Conservation (phyloP, 306 rosid genomes). For the Corylus heterophylla region DNA sequence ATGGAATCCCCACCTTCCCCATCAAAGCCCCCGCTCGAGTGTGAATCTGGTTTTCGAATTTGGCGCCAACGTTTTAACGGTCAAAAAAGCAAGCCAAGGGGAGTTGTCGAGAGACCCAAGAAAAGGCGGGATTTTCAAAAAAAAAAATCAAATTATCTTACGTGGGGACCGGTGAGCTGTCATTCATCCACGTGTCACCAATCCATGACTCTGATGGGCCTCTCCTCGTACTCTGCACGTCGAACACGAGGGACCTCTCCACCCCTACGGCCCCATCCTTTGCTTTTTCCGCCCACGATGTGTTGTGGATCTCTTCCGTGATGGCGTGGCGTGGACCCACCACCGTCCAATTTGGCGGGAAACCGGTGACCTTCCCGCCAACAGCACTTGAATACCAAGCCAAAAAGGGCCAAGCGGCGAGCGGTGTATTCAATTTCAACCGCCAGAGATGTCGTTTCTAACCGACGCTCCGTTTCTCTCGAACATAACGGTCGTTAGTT, state of each 20-base stretch:
- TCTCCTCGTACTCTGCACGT: constrained; percentile 25
- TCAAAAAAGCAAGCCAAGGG: constrained; percentile 43
- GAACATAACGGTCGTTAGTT: constrained; percentile 3
- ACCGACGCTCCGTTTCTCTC: neutral
- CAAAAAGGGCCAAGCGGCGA: neutral
- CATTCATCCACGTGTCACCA: constrained; percentile 28
- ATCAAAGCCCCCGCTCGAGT: neutral
- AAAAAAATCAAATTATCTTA: neutral
- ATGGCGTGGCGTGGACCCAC: constrained; percentile 13
- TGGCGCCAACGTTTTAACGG: constrained; percentile 49
- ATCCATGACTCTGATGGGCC: neutral
- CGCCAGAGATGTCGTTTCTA: constrained; percentile 18
- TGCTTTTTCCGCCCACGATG: neutral
- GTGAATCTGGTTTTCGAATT: constrained; percentile 33
- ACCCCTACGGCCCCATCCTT: neutral
- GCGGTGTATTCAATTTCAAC: constrained; percentile 13
- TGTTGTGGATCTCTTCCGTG: constrained; percentile 7
- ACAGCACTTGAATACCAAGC: neutral
- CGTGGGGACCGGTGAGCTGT: constrained; percentile 31
- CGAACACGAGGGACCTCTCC: neutral
- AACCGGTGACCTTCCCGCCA: constrained; percentile 53
- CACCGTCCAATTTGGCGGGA: constrained; percentile 50
- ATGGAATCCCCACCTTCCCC: constrained; percentile 6
- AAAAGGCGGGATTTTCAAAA: constrained; percentile 41
- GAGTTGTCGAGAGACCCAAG: neutral